phyloP scores from a whole-genome alignment of 192 early-diverging fungal genomes.

The Borealophlyctis nickersoniae region DNA sequence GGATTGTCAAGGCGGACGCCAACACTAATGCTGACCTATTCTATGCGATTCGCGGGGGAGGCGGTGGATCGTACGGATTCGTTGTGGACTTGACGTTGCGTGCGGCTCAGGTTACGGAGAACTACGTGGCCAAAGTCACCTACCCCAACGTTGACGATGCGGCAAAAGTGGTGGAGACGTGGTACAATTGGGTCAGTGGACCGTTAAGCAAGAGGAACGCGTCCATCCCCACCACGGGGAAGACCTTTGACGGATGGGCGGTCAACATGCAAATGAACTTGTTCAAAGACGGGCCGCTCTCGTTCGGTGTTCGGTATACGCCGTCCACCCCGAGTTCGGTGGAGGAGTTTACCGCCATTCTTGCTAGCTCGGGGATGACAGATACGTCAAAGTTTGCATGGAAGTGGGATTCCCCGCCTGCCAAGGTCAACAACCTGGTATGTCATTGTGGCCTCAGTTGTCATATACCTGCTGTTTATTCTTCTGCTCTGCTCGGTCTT shows the following conservation, averaged over 20 bases:
- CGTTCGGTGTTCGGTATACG: not conserved
- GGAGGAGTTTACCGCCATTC: conserved; percentile 3
- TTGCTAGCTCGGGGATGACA: conserved; percentile 4
- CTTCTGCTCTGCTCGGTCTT: not conserved
- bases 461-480: too few relatives aligned
- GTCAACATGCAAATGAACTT: conserved; percentile 12
- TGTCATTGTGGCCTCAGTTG: too few relatives aligned
- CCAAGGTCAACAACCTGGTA: not conserved
- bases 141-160: conserved; percentile 6
- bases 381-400: not conserved
- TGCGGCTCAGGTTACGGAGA: not conserved
- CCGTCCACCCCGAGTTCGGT: not conserved
- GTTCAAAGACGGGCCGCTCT: not conserved
- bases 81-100: conserved; percentile 10
- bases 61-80: conserved; percentile 39
- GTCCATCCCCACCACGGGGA: not conserved
- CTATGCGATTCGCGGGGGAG: conserved; percentile 60
- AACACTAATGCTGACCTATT: conserved; percentile 52
- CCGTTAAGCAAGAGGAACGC: not conserved
- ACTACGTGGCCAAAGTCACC: conserved; percentile 2
- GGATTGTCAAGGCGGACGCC: conserved; percentile 36
- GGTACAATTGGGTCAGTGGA: conserved; percentile 1
- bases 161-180: not conserved
- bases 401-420: not conserved
- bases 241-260: conserved; percentile 8